Percentiles rank a stretch among this genome's conserved stretches.
Conservation (phyloP, 2,329 filamentous ascomycete species). For the Clonostachys chloroleuca region DNA sequence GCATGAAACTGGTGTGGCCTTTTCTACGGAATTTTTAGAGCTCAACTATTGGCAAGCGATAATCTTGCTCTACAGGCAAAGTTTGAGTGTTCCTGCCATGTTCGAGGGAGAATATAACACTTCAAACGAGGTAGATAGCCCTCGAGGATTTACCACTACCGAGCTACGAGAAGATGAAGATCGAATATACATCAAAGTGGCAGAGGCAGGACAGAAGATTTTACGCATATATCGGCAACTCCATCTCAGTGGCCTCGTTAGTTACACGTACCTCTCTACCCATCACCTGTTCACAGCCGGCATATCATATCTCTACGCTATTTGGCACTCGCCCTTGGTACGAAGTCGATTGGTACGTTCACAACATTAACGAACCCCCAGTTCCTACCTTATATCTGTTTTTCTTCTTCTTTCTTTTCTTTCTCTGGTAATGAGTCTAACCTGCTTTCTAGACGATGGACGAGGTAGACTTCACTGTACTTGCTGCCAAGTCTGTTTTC, state of each 20-base stretch:
- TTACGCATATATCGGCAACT: constrained; percentile 86
- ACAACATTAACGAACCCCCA: background rate
- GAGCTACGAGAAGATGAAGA: constrained; percentile 81
- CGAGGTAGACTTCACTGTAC: constrained; percentile 94
- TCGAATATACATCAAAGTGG: constrained; percentile 87
- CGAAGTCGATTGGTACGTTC: constrained; percentile 76
- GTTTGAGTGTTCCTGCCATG: constrained; percentile 77
- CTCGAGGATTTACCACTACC: constrained; percentile 49
- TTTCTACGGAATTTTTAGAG: constrained; percentile 85
- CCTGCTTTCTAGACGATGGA: constrained; percentile 62
- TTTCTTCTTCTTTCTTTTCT: too few species aligned
- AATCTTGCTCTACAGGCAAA: constrained; percentile 92
- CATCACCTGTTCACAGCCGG: constrained; percentile 98
- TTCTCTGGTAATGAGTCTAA: constrained; percentile 1
- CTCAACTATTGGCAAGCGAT: constrained; percentile 98
- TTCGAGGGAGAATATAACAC: constrained; percentile 75
- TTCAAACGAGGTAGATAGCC: constrained; percentile 59
- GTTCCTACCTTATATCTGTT: background rate
- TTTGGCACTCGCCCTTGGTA: constrained; percentile 92
- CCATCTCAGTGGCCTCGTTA: constrained; percentile 83
- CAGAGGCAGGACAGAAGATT: constrained; percentile 90
- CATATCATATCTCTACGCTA: constrained; percentile 92
- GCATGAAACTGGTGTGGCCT: constrained; percentile 78
- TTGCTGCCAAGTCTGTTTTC: constrained; percentile 89
- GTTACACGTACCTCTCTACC: constrained; percentile 92